phyloP scores from a whole-genome alignment of 148 eudicot species.

The Rhododendron griersonianum region DNA sequence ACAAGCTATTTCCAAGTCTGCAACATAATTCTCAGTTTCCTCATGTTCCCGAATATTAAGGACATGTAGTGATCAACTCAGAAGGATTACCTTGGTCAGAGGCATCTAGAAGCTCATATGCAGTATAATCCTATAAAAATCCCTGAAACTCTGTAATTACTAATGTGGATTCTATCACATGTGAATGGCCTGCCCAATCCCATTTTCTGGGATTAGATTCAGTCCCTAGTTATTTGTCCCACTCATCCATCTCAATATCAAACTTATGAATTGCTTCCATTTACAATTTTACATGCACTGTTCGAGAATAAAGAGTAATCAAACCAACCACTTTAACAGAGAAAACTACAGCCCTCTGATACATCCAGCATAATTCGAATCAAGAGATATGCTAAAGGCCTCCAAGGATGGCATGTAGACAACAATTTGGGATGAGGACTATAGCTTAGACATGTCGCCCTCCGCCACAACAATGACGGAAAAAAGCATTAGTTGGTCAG shows the following conservation, averaged over 20 bases:
- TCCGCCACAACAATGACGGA: not conserved
- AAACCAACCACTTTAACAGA: not conserved
- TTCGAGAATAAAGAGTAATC: not conserved
- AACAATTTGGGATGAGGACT: not conserved
- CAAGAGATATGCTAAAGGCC: not conserved
- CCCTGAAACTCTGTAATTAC: not conserved
- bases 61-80: not conserved
- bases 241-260: not conserved
- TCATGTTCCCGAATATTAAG: not conserved
- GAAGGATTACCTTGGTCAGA: not conserved
- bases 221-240: not conserved
- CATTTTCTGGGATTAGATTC: not conserved
- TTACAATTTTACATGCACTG: not conserved
- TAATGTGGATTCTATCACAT: not conserved
- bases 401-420: not conserved
- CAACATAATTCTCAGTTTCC: not conserved
- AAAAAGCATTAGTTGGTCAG: not conserved
- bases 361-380: not conserved
- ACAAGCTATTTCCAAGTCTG: not conserved
- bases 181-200: not conserved
- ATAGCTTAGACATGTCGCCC: not conserved
- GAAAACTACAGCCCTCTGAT: not conserved
- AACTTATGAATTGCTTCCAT: not conserved
- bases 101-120: slow-evolving; percentile 4
- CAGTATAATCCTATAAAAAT: not conserved